Evolutionary conservation across 2,329 filamentous ascomycete genomes (phyloP).

Genomic region (Laburnicola sp.): DNA sequence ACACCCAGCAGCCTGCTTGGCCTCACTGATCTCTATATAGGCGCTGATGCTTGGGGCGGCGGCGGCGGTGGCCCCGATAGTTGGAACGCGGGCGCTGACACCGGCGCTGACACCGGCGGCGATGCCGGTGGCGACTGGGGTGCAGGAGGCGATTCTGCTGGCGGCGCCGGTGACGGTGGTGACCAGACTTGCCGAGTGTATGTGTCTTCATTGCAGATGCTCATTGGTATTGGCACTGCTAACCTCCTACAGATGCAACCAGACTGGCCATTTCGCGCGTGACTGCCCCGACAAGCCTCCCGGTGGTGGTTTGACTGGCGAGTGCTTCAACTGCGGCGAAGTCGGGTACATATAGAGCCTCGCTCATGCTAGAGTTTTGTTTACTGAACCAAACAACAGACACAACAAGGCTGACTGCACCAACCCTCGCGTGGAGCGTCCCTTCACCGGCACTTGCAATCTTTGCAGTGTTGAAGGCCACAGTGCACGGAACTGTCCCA

Average conservation of each 20-base stretch:
- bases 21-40: neutral
- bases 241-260: constrained; percentile 46
- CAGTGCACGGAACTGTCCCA: constrained; percentile 65
- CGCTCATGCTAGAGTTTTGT: neutral
- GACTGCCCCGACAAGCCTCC: constrained; percentile 53
- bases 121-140: constrained; percentile 10
- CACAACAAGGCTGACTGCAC: constrained; percentile 67
- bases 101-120: constrained; percentile 19
- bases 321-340: constrained; percentile 65
- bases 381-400: neutral
- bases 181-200: constrained; percentile 48
- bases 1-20: neutral
- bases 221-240: constrained; percentile 19
- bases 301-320: constrained; percentile 45
- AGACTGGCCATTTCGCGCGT: constrained; percentile 52
- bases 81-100: constrained; percentile 13
- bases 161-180: constrained; percentile 18
- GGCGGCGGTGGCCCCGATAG: no score
- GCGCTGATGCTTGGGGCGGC: neutral
- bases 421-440: constrained; percentile 56
- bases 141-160: neutral
- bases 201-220: constrained; percentile 22
- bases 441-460: constrained; percentile 62
- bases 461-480: constrained; percentile 60
- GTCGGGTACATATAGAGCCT: constrained; percentile 39